Evolutionary conservation across 495 filamentous ascomycete genomes (phyloP), one percentile per base, ranked within the genome.

Genomic region (Hamigera avellanea): DNA sequence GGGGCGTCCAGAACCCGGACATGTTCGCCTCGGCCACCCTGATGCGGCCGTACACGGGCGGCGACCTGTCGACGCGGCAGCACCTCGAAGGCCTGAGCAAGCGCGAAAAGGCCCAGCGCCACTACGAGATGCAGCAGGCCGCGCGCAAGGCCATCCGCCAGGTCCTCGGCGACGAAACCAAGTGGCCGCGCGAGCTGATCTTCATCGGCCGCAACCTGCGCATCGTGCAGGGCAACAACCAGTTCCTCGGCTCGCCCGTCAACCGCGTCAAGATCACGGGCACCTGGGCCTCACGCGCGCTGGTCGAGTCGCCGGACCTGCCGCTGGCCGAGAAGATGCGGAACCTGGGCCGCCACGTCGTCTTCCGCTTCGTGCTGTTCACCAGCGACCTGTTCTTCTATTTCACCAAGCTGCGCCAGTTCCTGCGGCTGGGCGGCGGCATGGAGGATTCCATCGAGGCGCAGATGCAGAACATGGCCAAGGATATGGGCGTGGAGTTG

Each of bases 251-350:
- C 29, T 87, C 83, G 0, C 91, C 91, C 0, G 87, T 98, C 12
- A 98, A 98, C 54, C 65, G 91, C 1, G 78, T 98, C 45, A 95
- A 95, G 64, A 86, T 95, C 48, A 95, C 88, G 25, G 89, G 87
- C 10, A 69, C 70, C 26, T 95, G 91, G 91, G 91, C 91, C 0
- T 82, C 74, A 26, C 65, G 83, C 8, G 82, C 81, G 33, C 57
- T 93, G 10, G 82, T 76, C 17, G 81, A 91, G 47, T 73, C 73
- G 33, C 62, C 68, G 33, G 70, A 76, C 55, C 65, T 83, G 26
- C 64, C 64, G 7, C 69, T 72, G 45, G 32, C 43, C 4, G 62
- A 81, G 53, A 65, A 76, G 45, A 56, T 74, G 32, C 49, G 66
- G 8, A 78, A 80, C 50, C 67, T 66, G 14, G 73, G 74, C 26